Base-by-base conservation (phyloP, 1,139 yeast genomes). In the Hemisphaericaspora xylanilytica region DNA sequence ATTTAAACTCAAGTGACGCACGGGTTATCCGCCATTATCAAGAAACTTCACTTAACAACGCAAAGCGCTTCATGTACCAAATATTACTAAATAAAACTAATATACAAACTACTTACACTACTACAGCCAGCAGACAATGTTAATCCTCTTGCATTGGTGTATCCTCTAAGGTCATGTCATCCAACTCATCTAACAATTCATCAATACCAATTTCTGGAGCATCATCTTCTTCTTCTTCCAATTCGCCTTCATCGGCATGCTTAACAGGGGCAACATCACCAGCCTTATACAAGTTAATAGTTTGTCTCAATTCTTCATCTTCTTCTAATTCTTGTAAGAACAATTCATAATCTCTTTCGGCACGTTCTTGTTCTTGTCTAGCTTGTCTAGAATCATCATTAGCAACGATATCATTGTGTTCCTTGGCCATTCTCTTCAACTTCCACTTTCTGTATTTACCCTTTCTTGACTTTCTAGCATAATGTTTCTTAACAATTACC, bases 251-350 rank as follows among this genome's bases (percentile, higher is more conserved):
- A 25, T 71, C 66, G 13, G 61, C 70, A 12, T 28, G 28, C 17
- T 30, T 32, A 15, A 14, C 28, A 21, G 36, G 43, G 6, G 55
- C 58, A 32, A 59, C 55, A n/a, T 58, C 59, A 38, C 58, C 65
- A 39, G 81, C 79, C 70, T 88, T 92, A 70, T 92, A 92, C 55
- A 92, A 61, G 59, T 92, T 90, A 63, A 92, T 80, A 36, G 89
- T 81, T 52, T 85, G 90, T 72, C 98, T 86, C 62, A 94, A 77
- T 61, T 92, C 99, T 42, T 83, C 81, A 65, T 92, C 99, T 66
- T 92, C 97, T 71, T 92, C 98, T 62, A 94, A 80, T 63, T 92
- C 97, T 70, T 88, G 97, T 69, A 94, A 79, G 85, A 92, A 92
- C 54, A 84, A 62, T 66, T 92, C 99, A 67, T 90, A 92, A 65